phyloP scores from a whole-genome alignment of 2,329 filamentous ascomycete genomes.

The Colletotrichum tabaci region DNA sequence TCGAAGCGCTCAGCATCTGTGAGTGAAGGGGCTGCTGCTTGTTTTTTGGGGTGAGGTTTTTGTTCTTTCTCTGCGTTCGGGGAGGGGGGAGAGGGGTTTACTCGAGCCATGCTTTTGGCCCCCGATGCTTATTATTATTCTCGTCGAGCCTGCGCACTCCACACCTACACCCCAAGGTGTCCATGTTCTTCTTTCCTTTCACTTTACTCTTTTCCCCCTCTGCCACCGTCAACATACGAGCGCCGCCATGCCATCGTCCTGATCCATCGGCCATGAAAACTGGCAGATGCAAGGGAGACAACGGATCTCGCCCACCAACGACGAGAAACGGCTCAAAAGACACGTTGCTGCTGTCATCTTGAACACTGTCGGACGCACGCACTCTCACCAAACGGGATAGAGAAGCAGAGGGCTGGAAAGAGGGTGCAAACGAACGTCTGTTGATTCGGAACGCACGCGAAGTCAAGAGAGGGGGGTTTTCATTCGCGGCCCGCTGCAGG shows the following conservation, averaged over 20 bases:
- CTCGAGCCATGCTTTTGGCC: constrained; percentile 14
- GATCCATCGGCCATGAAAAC: constrained; percentile 41
- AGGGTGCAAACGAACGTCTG: constrained; percentile 1
- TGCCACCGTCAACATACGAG: constrained; percentile 25
- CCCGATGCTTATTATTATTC: constrained; percentile 40
- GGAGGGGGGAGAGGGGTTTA: neutral
- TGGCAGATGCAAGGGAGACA: constrained; percentile 43
- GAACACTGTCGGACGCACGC: neutral
- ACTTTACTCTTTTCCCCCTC: constrained; percentile 20
- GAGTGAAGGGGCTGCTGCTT: constrained; percentile 6
- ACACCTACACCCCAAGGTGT: constrained; percentile 1
- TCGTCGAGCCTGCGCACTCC: constrained; percentile 34
- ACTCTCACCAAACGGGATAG: neutral
- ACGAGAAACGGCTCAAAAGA: constrained; percentile 39
- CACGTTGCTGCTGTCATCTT: neutral
- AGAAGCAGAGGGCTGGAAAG: neutral
- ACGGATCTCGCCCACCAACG: constrained; percentile 34
- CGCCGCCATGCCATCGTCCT: constrained; percentile 48
- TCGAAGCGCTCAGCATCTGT: constrained; percentile 24
- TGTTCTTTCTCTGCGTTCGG: neutral
- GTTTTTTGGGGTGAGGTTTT: constrained; percentile 18
- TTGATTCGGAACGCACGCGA: constrained; percentile 11
- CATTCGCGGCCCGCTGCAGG: constrained; percentile 34
- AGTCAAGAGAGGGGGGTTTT: neutral
- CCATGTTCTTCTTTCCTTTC: constrained; percentile 15